A percentile compares a stretch with the other conserved stretches of the same genome.
These are phyloP conservation scores for Phellopilus nigrolimitatus DNA, from an alignment of 1,284 basidiomycete species.

Conservation along the genomic window DNA sequence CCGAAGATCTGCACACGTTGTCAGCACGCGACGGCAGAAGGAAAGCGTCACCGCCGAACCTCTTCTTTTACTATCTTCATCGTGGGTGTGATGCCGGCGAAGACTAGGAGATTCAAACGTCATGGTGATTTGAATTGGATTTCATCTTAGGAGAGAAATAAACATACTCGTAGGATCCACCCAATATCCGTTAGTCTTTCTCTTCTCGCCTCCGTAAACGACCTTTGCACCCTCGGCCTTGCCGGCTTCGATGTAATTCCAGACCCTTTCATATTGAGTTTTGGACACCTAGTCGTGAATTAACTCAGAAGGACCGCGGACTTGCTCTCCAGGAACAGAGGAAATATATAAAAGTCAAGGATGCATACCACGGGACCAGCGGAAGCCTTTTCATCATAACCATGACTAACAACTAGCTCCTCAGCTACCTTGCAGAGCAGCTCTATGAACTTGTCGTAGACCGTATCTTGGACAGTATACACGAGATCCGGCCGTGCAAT, in stretches of 20 bases:
- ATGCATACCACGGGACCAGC: slow-evolving; percentile 74
- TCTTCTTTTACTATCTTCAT: slow-evolving; percentile 70
- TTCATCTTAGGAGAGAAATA: slow-evolving; percentile 1
- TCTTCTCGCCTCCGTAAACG: slow-evolving; percentile 74
- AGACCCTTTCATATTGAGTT: slow-evolving; percentile 83
- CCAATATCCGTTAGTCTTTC: slow-evolving; percentile 64
- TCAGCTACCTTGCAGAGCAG: slow-evolving; percentile 66
- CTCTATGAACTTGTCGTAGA: slow-evolving; percentile 79
- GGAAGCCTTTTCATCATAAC: slow-evolving; percentile 67
- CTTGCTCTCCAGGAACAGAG: slow-evolving; percentile 11
- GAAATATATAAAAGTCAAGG: slow-evolving; percentile 12
- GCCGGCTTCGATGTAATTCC: slow-evolving; percentile 85
- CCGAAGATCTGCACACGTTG: slow-evolving; percentile 2
- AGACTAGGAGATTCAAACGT: slow-evolving; percentile 43
- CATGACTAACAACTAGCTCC: slow-evolving; percentile 72
- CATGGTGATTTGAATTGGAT: neutral
- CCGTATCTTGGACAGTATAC: slow-evolving; percentile 80
- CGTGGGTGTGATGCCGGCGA: slow-evolving; percentile 61
- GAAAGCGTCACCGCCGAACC: slow-evolving; percentile 2
- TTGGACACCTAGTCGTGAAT: slow-evolving; percentile 60
- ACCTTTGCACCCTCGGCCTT: slow-evolving; percentile 81
- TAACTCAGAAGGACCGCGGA: slow-evolving; percentile 3
- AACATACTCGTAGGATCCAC: slow-evolving; percentile 72
- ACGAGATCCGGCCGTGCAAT: slow-evolving; percentile 85
- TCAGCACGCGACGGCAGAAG: neutral